These are phyloP conservation scores for Fusarium sublunatum DNA, from an alignment of 2,329 filamentous ascomycete species.

Conservation along the genomic window DNA sequence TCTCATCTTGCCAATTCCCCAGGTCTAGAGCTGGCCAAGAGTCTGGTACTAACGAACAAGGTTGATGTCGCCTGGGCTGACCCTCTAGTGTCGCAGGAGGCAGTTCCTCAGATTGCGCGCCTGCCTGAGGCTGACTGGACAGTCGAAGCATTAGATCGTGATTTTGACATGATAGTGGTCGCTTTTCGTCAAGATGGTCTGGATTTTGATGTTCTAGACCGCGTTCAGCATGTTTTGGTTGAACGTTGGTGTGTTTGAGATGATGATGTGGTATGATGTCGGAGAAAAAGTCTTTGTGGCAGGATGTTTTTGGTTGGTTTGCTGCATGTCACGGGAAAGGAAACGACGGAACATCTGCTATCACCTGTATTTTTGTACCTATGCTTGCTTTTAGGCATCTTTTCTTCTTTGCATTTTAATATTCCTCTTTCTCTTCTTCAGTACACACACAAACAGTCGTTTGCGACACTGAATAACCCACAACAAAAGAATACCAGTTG, in stretches of 20 bases:
- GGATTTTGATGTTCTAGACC: constrained; percentile 54
- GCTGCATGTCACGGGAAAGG: neutral
- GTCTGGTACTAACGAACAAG: constrained; percentile 50
- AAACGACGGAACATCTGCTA: neutral
- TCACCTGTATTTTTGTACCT: too few species aligned
- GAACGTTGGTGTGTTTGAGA: constrained; percentile 54
- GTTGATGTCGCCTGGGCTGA: constrained; percentile 59
- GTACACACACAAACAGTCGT: too few species aligned
- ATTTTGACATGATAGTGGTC: constrained; percentile 59
- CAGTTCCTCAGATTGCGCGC: constrained; percentile 54
- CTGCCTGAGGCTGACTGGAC: constrained; percentile 55
- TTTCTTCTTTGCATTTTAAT: neutral
- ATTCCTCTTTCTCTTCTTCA: too few species aligned
- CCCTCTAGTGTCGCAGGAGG: constrained; percentile 56
- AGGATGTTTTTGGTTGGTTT: neutral
- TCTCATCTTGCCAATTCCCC: constrained; percentile 61
- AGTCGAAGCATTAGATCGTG: constrained; percentile 48
- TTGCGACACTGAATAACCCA: too few species aligned
- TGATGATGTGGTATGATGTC: neutral
- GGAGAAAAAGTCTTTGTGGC: neutral
- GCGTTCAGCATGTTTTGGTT: constrained; percentile 50
- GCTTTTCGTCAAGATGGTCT: constrained; percentile 57
- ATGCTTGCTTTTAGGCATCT: neutral
- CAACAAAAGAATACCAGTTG: too few species aligned
- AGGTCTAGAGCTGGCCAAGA: constrained; percentile 56